phyloP scores from a whole-genome alignment of 306 rosid genomes.

The Rubus idaeus region DNA sequence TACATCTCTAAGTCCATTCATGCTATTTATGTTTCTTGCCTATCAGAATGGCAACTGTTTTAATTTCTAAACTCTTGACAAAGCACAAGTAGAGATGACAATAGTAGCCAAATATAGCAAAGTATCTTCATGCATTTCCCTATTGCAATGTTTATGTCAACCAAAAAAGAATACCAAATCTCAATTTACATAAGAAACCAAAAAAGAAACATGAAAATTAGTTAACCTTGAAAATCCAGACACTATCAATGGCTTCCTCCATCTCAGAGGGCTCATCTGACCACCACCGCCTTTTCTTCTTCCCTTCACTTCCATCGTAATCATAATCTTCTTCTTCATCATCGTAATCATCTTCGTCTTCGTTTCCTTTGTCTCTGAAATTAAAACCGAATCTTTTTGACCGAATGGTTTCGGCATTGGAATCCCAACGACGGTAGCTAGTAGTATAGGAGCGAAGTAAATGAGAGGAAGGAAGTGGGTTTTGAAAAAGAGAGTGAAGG shows the following conservation, averaged over 20 bases:
- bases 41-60: background rate
- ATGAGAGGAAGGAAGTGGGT: constrained; percentile 18
- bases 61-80: background rate
- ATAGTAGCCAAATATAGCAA: too few species aligned
- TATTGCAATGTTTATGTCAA: background rate
- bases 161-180: background rate
- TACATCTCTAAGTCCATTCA: too few species aligned
- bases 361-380: constrained; percentile 29
- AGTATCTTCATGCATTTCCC: background rate
- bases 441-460: constrained; percentile 41
- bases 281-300: constrained; percentile 76
- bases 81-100: too few species aligned
- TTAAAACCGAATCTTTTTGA: constrained; percentile 49
- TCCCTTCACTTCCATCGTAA: constrained; percentile 20
- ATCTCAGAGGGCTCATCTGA: constrained; percentile 48
- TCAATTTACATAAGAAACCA: background rate
- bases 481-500: background rate
- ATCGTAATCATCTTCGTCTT: constrained; percentile 19
- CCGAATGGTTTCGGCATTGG: constrained; percentile 64
- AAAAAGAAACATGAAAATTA: background rate
- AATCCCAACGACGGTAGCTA: constrained; percentile 72
- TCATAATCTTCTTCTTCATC: constrained; percentile 33
- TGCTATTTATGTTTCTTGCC: background rate
- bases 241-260: constrained; percentile 48
- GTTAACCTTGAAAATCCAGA: constrained; percentile 87